Base-by-base conservation (phyloP, 2,329 filamentous ascomycete genomes). In the Grosmannia huntii region DNA sequence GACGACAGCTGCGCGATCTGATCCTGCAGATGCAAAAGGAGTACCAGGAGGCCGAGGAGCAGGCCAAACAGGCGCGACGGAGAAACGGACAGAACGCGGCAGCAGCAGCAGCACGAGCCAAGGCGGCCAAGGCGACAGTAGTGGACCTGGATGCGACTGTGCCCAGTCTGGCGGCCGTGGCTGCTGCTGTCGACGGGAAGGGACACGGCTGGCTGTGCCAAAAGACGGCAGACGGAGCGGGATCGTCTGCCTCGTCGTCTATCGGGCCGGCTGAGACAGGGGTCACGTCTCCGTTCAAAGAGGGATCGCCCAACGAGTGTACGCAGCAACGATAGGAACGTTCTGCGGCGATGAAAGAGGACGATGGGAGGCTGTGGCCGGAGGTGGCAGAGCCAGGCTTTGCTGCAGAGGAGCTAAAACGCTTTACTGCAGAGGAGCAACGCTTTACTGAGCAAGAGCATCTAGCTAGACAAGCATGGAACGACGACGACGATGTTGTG, bases 1-100 rank as follows among this genome's bases (percentile, higher is more conserved):
- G 91, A 25, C 70, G 71, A 38, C 73, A 81, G 5, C 82, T 95
- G 49, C 83, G 90, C 33, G 69, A 81, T 0, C 76, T 86, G 46
- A 76, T 96, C 0, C 78, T 89, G 55, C 62, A 71, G 0, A 74
- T 92, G 21, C 81, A 89, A 59, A 67, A 73, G 9, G 73, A 82
- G 62, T 85, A 87, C 64, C 75, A 78, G 51, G 66, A 69, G 19
- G 68, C 74, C 46, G 66, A 68, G 19, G 71, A 72, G 36, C 73
- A 68, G 55, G 70, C 71, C 41, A 66, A 68, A 59, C 70, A 68
- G 60, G 65, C 14, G 19, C 57, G 56, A 54, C 56, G 48, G 50
- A n/a, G n/a, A 28, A 21, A n/a, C 44, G 31, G 50, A 10, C 21
- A 51, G 44, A 21, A 23, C 9, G 23, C n/a, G 33, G 51, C 51